Evolutionary conservation across 129 eudicot species (phyloP).

Genomic region (Dittrichia graveolens): DNA sequence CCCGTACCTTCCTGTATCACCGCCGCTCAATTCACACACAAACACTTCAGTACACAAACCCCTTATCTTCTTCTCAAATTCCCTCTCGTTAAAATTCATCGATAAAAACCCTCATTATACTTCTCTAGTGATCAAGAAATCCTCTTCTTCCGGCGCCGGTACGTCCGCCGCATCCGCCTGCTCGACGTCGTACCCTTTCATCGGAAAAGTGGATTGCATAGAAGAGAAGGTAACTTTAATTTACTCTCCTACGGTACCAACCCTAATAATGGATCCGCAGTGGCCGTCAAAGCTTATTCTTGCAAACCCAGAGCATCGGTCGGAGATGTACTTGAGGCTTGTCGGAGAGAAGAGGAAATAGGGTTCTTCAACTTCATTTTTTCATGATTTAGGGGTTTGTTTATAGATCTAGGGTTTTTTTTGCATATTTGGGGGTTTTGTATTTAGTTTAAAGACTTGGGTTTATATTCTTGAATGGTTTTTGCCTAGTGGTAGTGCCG

Average conservation of each 20-base stretch:
- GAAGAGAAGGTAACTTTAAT: slow-evolving; percentile 73
- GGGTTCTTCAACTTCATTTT: too few relatives aligned
- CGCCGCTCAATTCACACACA: slow-evolving; percentile 31
- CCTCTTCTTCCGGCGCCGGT: slow-evolving; percentile 26
- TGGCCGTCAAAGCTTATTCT: slow-evolving; percentile 37
- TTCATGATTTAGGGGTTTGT: too few relatives aligned
- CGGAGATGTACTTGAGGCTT: too few relatives aligned
- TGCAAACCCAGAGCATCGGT: too few relatives aligned
- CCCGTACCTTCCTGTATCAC: slow-evolving; percentile 40
- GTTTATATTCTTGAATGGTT: too few relatives aligned
- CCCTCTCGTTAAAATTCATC: slow-evolving; percentile 16
- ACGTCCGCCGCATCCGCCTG: slow-evolving; percentile 43
- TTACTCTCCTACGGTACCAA: slow-evolving; percentile 64
- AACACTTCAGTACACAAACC: slow-evolving; percentile 23
- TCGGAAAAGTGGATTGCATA: slow-evolving; percentile 91
- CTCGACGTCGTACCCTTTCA: slow-evolving; percentile 72
- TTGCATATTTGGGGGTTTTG: too few relatives aligned
- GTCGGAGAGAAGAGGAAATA: too few relatives aligned
- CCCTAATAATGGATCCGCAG: slow-evolving; percentile 32
- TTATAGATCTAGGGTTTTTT: too few relatives aligned
- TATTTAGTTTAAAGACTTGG: too few relatives aligned
- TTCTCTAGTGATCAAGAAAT: slow-evolving; percentile 25
- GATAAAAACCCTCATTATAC: slow-evolving; percentile 26
- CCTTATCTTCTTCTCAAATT: slow-evolving; percentile 11
- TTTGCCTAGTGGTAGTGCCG: too few relatives aligned